A percentile compares a stretch with the other conserved stretches of the same genome.
These are phyloP conservation scores for Testicularia cyperi DNA, from an alignment of 1,284 basidiomycete species.

Conservation along the genomic window DNA sequence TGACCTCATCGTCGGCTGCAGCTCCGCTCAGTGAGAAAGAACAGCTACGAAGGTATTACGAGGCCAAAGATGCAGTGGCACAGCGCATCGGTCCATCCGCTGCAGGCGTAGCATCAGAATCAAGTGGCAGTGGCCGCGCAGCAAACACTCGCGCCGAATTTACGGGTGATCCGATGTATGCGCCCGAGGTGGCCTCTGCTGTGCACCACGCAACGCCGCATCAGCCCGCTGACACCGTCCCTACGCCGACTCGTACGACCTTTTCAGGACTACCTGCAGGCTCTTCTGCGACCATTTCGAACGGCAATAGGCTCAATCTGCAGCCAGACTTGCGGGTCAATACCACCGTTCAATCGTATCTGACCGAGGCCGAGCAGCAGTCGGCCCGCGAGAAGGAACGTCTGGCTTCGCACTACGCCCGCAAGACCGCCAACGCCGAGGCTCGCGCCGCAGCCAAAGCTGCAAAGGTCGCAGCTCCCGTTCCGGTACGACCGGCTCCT, in stretches of 20 bases:
- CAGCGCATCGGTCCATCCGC: conserved; percentile 14
- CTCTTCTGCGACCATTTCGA: background rate
- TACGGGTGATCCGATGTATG: conserved; percentile 4
- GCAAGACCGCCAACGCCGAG: conserved; percentile 22
- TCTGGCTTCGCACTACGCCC: conserved; percentile 32
- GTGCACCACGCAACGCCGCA: conserved; percentile 25
- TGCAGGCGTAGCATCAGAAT: no score
- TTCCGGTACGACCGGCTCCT: background rate
- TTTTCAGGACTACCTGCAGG: background rate
- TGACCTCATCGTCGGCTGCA: background rate
- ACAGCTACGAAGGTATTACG: conserved; percentile 47
- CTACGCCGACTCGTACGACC: conserved; percentile 5
- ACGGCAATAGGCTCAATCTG: background rate
- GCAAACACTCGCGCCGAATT: background rate
- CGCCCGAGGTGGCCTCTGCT: conserved; percentile 27
- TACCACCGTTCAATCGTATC: conserved; percentile 9
- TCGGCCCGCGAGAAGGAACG: conserved; percentile 30
- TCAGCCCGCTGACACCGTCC: conserved; percentile 17
- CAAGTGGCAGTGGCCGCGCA: no score
- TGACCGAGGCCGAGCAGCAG: conserved; percentile 34
- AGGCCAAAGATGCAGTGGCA: conserved; percentile 43
- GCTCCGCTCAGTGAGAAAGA: conserved; percentile 41
- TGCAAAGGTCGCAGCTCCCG: background rate
- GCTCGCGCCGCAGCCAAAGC: conserved; percentile 12
- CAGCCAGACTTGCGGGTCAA: background rate